A percentile compares a stretch with the other conserved stretches of the same genome.
Evolutionary conservation across 202 grass and related monocot genomes (phyloP).

Genomic region (Dendrocalamus latiflorus): DNA sequence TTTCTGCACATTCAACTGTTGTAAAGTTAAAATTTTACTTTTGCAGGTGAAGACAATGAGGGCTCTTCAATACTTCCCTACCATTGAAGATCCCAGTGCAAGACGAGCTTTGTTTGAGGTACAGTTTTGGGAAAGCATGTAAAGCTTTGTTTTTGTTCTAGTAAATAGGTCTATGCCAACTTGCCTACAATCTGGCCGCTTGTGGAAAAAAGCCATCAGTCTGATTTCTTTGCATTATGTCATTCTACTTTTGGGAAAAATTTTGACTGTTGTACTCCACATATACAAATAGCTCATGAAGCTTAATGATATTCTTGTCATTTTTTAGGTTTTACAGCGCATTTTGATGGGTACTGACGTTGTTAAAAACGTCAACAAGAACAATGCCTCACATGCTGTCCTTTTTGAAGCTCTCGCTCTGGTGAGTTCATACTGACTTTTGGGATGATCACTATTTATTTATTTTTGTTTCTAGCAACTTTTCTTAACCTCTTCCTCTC

Average conservation of each 20-base stretch:
- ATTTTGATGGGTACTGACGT: conserved; percentile 99
- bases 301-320: conserved; percentile 27
- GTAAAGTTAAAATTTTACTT: conserved; percentile 3
- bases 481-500: background rate
- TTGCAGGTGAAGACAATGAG: conserved; percentile 98
- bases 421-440: conserved; percentile 37
- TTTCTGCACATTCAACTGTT: background rate
- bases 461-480: background rate
- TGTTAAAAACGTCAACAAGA: conserved; percentile 99
- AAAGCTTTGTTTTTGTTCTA: background rate
- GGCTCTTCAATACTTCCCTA: conserved; percentile 96
- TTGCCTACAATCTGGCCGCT: background rate
- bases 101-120: conserved; percentile 98
- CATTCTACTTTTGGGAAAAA: background rate
- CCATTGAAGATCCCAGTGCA: conserved; percentile 84
- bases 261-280: conserved; percentile 12
- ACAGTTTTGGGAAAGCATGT: background rate
- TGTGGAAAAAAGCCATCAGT: background rate
- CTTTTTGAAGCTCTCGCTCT: conserved; percentile 98
- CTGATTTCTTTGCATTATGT: background rate
- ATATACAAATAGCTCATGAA: conserved; percentile 6
- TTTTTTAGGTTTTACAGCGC: conserved; percentile 89
- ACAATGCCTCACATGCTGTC: conserved; percentile 98
- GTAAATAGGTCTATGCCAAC: background rate
- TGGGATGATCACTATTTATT: background rate